Percentiles rank a stretch among this genome's conserved stretches.
These are phyloP conservation scores for Nemania bipapillata DNA, from an alignment of 2,329 filamentous ascomycete species.

Conservation along the genomic window DNA sequence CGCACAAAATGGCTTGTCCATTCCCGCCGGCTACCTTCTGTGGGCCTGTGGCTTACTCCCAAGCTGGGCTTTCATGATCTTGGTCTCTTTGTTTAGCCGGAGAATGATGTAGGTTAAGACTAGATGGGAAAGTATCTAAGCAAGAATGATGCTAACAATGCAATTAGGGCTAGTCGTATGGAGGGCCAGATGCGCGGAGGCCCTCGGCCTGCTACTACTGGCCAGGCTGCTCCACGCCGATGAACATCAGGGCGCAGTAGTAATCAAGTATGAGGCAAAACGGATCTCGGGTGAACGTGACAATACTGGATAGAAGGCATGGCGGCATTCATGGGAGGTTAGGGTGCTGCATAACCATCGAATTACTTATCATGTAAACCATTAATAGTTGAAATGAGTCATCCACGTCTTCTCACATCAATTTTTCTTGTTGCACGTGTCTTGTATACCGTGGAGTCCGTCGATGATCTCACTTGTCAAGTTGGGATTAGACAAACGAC, in stretches of 20 bases:
- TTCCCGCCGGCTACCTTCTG: conserved; percentile 74
- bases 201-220: conserved; percentile 45
- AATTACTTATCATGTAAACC: conserved; percentile 7
- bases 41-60: conserved; percentile 74
- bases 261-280: conserved; percentile 3
- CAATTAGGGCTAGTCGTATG: conserved; percentile 43
- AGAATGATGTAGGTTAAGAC: conserved; percentile 75
- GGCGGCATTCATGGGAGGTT: neutral
- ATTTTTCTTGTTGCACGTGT: conserved; percentile 66
- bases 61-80: conserved; percentile 82
- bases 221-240: conserved; percentile 47
- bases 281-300: neutral
- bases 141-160: conserved; percentile 34
- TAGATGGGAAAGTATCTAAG: neutral
- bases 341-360: neutral
- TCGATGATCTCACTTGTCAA: conserved; percentile 74
- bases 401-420: conserved; percentile 43
- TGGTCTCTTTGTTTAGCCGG: conserved; percentile 77
- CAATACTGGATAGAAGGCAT: neutral
- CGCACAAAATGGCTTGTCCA: conserved; percentile 68
- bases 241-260: conserved; percentile 31
- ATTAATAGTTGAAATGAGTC: conserved; percentile 41
- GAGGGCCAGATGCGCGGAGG: conserved; percentile 43
- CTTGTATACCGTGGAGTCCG: conserved; percentile 71
- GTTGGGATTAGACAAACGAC: conserved; percentile 73